These are phyloP conservation scores for Penicillium crustosum DNA, from an alignment of 2,329 filamentous ascomycete species.

Conservation along the genomic window DNA sequence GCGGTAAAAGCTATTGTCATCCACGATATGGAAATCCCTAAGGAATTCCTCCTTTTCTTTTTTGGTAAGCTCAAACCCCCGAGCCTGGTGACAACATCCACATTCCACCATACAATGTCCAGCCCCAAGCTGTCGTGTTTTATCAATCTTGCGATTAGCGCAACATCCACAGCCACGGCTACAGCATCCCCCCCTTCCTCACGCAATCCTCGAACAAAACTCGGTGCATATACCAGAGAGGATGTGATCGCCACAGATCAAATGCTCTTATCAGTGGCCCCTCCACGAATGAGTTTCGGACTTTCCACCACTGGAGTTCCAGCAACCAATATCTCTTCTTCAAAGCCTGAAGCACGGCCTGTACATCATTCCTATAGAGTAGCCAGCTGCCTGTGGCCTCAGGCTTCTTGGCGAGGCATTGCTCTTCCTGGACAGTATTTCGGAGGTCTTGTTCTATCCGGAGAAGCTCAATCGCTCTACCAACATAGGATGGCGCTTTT, in stretches of 20 bases:
- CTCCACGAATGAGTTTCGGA: neutral
- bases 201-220: constrained; percentile 4
- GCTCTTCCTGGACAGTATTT: neutral
- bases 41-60: neutral
- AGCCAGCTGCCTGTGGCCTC: neutral
- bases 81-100: constrained; percentile 2
- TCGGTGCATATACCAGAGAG: constrained; percentile 12
- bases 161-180: constrained; percentile 4
- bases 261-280: neutral
- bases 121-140: neutral
- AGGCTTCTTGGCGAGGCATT: neutral
- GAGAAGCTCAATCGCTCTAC: neutral
- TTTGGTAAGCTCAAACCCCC: neutral
- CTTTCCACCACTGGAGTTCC: neutral
- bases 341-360: neutral
- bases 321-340: neutral
- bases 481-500: neutral
- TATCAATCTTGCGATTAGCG: neutral
- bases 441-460: neutral
- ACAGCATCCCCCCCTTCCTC: constrained; percentile 3
- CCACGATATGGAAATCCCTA: neutral
- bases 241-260: no score
- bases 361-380: neutral
- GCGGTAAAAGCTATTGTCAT: neutral
- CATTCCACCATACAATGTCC: constrained; percentile 8